Conservation (phyloP, 768 basidiomycete genomes). For the Auriculariales sp. region DNA sequence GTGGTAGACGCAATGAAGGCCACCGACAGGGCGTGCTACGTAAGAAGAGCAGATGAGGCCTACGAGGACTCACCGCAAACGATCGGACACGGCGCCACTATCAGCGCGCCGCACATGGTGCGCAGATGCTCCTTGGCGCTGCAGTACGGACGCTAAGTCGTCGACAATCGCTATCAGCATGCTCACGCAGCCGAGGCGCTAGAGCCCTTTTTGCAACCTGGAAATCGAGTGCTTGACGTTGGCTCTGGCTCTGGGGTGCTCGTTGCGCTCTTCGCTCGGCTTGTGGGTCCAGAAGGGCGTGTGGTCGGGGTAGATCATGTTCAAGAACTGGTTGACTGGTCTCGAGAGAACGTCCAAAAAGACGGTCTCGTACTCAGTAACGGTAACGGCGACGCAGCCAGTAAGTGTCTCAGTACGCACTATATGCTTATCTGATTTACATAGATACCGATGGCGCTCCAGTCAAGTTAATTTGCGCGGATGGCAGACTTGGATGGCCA, state of each 20-base stretch:
- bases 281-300: slow-evolving; percentile 39
- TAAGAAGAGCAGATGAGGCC: slow-evolving; percentile 30
- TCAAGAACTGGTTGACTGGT: slow-evolving; percentile 56
- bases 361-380: slow-evolving; percentile 52
- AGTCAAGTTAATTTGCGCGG: not conserved
- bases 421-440: not conserved
- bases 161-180: slow-evolving; percentile 34
- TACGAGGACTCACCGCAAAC: slow-evolving; percentile 71
- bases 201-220: slow-evolving; percentile 52
- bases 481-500: slow-evolving; percentile 15
- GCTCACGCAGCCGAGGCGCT: slow-evolving; percentile 75
- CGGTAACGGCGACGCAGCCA: too few relatives aligned
- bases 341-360: slow-evolving; percentile 45
- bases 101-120: slow-evolving; percentile 95
- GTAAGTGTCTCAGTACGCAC: too few relatives aligned
- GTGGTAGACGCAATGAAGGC: slow-evolving; percentile 52
- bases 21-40: slow-evolving; percentile 61
- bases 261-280: slow-evolving; percentile 63
- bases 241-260: slow-evolving; percentile 85
- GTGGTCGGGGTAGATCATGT: slow-evolving; percentile 92
- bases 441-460: not conserved
- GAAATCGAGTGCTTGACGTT: slow-evolving; percentile 72
- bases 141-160: not conserved
- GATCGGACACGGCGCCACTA: slow-evolving; percentile 80
- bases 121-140: slow-evolving; percentile 1